A percentile compares a stretch with the other conserved stretches of the same genome.
Conservation (phyloP, 139 green algal species). For the Penium margaritaceum region DNA sequence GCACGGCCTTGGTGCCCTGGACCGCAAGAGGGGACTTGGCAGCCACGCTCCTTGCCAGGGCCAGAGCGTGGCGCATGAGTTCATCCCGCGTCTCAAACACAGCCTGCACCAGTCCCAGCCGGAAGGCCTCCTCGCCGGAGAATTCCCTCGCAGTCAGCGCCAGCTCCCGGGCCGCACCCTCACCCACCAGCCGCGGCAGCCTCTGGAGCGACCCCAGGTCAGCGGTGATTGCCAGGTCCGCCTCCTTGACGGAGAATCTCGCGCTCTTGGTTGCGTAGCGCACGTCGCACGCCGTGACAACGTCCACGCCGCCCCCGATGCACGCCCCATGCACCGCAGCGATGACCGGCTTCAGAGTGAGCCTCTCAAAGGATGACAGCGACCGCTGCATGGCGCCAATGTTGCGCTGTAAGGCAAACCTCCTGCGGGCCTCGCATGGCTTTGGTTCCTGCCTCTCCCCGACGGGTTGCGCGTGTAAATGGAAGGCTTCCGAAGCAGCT, state of each 20-base stretch:
- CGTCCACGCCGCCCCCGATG: slow-evolving; percentile 78
- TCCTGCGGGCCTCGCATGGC: slow-evolving; percentile 19
- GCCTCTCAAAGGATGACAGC: slow-evolving; percentile 60
- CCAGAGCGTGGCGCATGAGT: slow-evolving; percentile 1
- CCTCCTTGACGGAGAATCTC: slow-evolving; percentile 84
- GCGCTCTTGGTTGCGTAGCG: slow-evolving; percentile 62
- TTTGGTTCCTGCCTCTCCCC: too few relatives aligned
- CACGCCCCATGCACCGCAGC: slow-evolving; percentile 61
- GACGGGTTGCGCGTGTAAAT: too few relatives aligned
- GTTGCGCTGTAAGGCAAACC: slow-evolving; percentile 10
- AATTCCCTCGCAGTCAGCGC: slow-evolving; percentile 63
- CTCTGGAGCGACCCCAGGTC: slow-evolving; percentile 84
- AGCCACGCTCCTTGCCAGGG: slow-evolving; percentile 18
- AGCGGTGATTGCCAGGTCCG: slow-evolving; percentile 78
- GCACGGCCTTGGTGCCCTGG: slow-evolving; percentile 69
- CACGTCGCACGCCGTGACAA: slow-evolving; percentile 76
- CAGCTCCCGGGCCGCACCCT: slow-evolving; percentile 66
- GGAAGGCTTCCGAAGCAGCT: too few relatives aligned
- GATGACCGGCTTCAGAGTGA: slow-evolving; percentile 61
- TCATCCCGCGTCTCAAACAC: slow-evolving; percentile 3
- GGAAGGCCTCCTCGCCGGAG: slow-evolving; percentile 32
- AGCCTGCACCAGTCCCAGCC: slow-evolving; percentile 37
- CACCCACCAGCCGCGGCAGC: slow-evolving; percentile 71
- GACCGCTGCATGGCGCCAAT: slow-evolving; percentile 48
- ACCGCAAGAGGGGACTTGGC: slow-evolving; percentile 42